A percentile compares a stretch with the other conserved stretches of the same genome.
phyloP scores from a whole-genome alignment of 1,284 basidiomycete species.

The Ustilago bromivora region DNA sequence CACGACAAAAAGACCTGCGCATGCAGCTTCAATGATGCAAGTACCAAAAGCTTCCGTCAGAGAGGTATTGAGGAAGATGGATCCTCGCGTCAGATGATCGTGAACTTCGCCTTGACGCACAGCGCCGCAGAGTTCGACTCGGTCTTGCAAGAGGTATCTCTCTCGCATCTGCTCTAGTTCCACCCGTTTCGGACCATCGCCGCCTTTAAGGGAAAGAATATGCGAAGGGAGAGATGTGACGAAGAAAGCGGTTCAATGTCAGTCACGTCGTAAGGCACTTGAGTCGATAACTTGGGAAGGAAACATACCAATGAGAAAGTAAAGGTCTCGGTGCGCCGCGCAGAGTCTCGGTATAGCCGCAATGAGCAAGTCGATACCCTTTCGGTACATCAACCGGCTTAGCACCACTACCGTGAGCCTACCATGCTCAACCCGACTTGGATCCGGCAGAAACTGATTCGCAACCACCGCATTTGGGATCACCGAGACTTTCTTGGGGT shows the following conservation, averaged over 20 bases:
- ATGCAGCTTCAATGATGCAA: slow-evolving; percentile 94
- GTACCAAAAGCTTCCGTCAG: slow-evolving; percentile 98
- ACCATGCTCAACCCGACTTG: slow-evolving; percentile 15
- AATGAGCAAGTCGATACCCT: slow-evolving; percentile 94
- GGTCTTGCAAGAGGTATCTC: slow-evolving; percentile 86
- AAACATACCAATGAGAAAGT: slow-evolving; percentile 84
- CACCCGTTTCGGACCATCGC: slow-evolving; percentile 94
- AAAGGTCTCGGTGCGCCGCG: slow-evolving; percentile 82
- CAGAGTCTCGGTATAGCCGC: slow-evolving; percentile 92
- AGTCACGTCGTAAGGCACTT: not conserved
- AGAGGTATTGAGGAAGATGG: slow-evolving; percentile 94
- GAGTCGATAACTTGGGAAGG: not conserved
- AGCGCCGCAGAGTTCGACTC: slow-evolving; percentile 87
- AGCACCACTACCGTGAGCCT: slow-evolving; percentile 86
- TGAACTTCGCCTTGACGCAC: slow-evolving; percentile 85
- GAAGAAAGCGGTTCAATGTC: slow-evolving; percentile 67
- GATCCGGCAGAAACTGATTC: slow-evolving; percentile 82
- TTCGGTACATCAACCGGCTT: slow-evolving; percentile 95
- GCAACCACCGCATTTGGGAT: slow-evolving; percentile 95
- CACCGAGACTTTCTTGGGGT: slow-evolving; percentile 60
- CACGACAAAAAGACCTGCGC: slow-evolving; percentile 92
- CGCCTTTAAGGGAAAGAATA: slow-evolving; percentile 67
- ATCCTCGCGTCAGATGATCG: slow-evolving; percentile 82
- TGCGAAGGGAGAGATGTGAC: not conserved
- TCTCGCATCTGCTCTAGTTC: slow-evolving; percentile 97